A percentile compares a stretch with the other conserved stretches of the same genome.
These are phyloP conservation scores for Phytophthora crassamura DNA, from an alignment of 352 stramenopile genomes.

Conservation along the genomic window DNA sequence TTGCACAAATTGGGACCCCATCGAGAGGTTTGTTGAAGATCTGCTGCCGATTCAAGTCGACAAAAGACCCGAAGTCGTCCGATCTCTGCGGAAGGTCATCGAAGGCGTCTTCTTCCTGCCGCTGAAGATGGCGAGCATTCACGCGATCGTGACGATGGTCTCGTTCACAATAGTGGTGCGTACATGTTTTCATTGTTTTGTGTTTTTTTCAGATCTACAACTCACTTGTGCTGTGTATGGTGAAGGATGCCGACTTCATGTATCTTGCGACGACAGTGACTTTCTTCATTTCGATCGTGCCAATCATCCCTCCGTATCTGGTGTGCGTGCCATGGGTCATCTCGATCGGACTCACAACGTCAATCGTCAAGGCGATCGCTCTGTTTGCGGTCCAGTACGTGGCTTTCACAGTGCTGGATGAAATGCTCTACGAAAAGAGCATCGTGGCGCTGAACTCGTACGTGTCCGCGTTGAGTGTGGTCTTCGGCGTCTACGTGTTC, in stretches of 20 bases:
- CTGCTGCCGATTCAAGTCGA: slow-evolving; percentile 76
- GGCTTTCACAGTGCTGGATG: slow-evolving; percentile 83
- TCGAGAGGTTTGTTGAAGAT: slow-evolving; percentile 85
- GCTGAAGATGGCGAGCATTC: slow-evolving; percentile 90
- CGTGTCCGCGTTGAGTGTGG: slow-evolving; percentile 84
- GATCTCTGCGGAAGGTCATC: slow-evolving; percentile 80
- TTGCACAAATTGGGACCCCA: slow-evolving; percentile 87
- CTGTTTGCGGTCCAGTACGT: slow-evolving; percentile 88
- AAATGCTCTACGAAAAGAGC: slow-evolving; percentile 91
- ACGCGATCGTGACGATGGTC: slow-evolving; percentile 89
- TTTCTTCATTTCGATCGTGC: slow-evolving; percentile 91
- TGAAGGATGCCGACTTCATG: slow-evolving; percentile 85
- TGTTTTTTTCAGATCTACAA: background rate
- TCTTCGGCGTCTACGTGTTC: slow-evolving; percentile 90
- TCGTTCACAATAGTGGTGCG: slow-evolving; percentile 86
- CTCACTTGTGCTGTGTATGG: background rate
- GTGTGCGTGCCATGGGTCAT: slow-evolving; percentile 87
- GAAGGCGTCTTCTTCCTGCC: slow-evolving; percentile 89
- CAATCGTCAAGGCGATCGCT: slow-evolving; percentile 79
- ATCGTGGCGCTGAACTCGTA: slow-evolving; percentile 88
- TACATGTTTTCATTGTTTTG: slow-evolving; percentile 13
- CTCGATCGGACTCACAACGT: slow-evolving; percentile 80
- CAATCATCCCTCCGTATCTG: slow-evolving; percentile 87
- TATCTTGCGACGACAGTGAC: slow-evolving; percentile 86
- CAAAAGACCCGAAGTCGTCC: slow-evolving; percentile 74